Evolutionary conservation across 208 protist genomes (phyloP), one percentile per base, ranked within the genome.

Genomic region (Leishmania martiniquensis): DNA sequence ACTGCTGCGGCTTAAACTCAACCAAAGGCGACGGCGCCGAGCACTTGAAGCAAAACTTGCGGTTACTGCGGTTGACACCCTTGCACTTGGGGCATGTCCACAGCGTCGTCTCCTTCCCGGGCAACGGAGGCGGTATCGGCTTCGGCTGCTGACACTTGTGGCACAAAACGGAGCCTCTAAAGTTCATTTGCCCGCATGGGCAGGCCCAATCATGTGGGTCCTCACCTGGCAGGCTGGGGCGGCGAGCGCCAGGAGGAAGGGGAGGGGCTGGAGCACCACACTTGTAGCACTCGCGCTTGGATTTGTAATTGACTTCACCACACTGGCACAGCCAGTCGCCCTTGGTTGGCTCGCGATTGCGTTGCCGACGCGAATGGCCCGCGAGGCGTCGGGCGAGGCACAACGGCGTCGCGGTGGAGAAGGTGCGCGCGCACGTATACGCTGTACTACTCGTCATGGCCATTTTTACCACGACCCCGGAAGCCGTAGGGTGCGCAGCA

Each of bases 141-240:
- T 97, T 97, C 10, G 92, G 92, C 86, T 96, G 91, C 77, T 91
- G 78, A 62, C 94, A 97, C 75, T 94, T 94, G 82, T 95, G 79
- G 71, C 94, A 97, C 17, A 93, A 55, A 2, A 97, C 94, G 67
- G 81, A 93, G 51, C 86, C 92, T n/a, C 94, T 82, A 71, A 95
- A 97, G 76, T 97, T 97, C 92, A 97, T 97, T 67, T 95, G 88
- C 17, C 94, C 94, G 59, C 94, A 97, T n/a, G 94, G 91, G 78
- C 94, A 97, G 25, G 94, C 94, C 92, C 94, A 97, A 79, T 97
- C 94, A 76, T 95, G 82, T 17, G 94, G 92, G 78, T 97, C 94
- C 80, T 97, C 94, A 65, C 94, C 94, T 1, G 94, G 94, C n/a
- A 97, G 84, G 10, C 76, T 83, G 0, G 94, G 94, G 13, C 91